Evolutionary conservation across 176 grass and related monocot genomes (phyloP).

Genomic region (Musa troglodytarum): DNA sequence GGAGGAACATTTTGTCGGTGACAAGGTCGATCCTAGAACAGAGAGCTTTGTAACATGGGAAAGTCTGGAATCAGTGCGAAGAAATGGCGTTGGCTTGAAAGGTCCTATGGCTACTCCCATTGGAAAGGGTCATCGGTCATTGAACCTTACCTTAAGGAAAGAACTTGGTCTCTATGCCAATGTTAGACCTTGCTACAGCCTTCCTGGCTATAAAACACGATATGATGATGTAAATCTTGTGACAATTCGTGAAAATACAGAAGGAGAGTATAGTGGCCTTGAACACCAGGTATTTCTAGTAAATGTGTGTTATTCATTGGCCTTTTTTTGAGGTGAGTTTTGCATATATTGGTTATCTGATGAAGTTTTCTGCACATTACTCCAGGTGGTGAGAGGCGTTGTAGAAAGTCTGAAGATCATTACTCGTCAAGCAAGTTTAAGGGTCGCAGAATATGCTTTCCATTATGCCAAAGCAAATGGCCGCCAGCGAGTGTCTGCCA

Average conservation of each 20-base stretch:
- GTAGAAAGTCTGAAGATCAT: constrained; percentile 98
- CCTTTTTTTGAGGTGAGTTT: background rate
- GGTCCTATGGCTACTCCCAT: constrained; percentile 98
- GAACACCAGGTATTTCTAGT: constrained; percentile 60
- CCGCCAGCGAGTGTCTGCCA: constrained; percentile 77
- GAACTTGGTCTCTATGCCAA: constrained; percentile 90
- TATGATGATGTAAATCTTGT: constrained; percentile 95
- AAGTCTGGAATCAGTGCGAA: constrained; percentile 79
- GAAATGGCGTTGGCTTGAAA: constrained; percentile 89
- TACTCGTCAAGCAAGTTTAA: constrained; percentile 90
- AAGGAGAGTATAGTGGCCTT: constrained; percentile 96
- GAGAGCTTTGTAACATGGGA: constrained; percentile 97
- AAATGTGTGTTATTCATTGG: background rate
- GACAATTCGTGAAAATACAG: constrained; percentile 95
- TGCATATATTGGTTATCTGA: background rate
- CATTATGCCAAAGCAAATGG: constrained; percentile 82
- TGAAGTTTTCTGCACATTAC: background rate
- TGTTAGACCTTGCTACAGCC: constrained; percentile 92
- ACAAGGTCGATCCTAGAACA: constrained; percentile 83
- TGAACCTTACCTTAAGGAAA: constrained; percentile 94
- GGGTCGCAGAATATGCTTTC: constrained; percentile 97
- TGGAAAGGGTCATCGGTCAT: constrained; percentile 88
- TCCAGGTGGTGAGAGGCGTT: constrained; percentile 88
- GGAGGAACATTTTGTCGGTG: constrained; percentile 87
- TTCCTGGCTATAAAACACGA: constrained; percentile 87